Conservation (phyloP, 2,329 filamentous ascomycete genomes). For the Macrophomina pseudophaseolina region DNA sequence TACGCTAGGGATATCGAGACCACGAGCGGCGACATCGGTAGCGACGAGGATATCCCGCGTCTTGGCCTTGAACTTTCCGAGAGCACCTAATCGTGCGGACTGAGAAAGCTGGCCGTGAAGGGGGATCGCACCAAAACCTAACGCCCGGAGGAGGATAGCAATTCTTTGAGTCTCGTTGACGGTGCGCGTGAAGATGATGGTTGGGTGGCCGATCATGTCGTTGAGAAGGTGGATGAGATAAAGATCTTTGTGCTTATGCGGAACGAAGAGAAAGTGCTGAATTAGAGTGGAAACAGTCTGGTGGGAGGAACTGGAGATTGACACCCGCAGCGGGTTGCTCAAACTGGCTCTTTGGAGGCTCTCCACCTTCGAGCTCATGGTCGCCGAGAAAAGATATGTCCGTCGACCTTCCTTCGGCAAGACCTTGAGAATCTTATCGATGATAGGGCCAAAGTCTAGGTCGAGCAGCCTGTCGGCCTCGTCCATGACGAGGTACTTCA, state of each 20-base stretch:
- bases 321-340: constrained; percentile 81
- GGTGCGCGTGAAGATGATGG: constrained; percentile 90
- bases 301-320: constrained; percentile 81
- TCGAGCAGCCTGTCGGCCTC: constrained; percentile 92
- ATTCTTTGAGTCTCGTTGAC: constrained; percentile 89
- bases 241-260: constrained; percentile 84
- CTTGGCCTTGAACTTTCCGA: constrained; percentile 86
- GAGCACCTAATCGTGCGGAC: constrained; percentile 80
- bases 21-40: constrained; percentile 91
- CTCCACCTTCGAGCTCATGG: constrained; percentile 92
- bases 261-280: constrained; percentile 85
- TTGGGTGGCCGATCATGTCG: constrained; percentile 82
- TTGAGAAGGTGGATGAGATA: constrained; percentile 87
- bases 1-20: constrained; percentile 91
- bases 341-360: constrained; percentile 88
- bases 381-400: constrained; percentile 92
- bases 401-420: constrained; percentile 66
- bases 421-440: constrained; percentile 92
- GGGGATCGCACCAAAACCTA: constrained; percentile 90
- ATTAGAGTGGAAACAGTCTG: constrained; percentile 89
- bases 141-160: constrained; percentile 77
- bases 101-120: constrained; percentile 92
- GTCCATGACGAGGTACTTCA: constrained; percentile 93
- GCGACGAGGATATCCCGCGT: constrained; percentile 87
- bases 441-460: constrained; percentile 88